Evolutionary conservation across 2,329 filamentous ascomycete species (phyloP).

Genomic region (Epicoccum nigrum): DNA sequence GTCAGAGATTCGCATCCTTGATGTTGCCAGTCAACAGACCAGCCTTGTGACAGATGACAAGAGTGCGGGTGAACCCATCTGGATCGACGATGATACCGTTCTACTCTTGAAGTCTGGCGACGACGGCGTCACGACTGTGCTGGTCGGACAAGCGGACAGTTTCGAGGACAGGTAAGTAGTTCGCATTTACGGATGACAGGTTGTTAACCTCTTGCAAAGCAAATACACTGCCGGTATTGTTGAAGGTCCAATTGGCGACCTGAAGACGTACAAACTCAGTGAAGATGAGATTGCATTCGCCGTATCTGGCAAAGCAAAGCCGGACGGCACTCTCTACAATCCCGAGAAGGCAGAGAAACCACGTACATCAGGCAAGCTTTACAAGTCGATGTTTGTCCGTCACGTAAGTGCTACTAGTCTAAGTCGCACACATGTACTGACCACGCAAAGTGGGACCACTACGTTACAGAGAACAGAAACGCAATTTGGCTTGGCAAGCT

Average conservation of each 20-base stretch:
- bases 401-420: slow-evolving; percentile 51
- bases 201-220: slow-evolving; percentile 24
- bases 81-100: slow-evolving; percentile 73
- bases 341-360: slow-evolving; percentile 65
- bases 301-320: slow-evolving; percentile 66
- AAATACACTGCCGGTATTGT: slow-evolving; percentile 52
- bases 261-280: slow-evolving; percentile 53
- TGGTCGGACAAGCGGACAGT: slow-evolving; percentile 41
- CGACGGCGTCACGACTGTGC: slow-evolving; percentile 48
- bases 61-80: slow-evolving; percentile 72
- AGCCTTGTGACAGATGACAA: slow-evolving; percentile 69
- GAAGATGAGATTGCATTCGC: slow-evolving; percentile 53
- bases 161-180: slow-evolving; percentile 42
- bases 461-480: slow-evolving; percentile 70
- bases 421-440: not conserved
- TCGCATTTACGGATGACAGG: not conserved
- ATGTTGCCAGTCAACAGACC: slow-evolving; percentile 70
- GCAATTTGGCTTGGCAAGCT: slow-evolving; percentile 76
- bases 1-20: slow-evolving; percentile 72
- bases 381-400: slow-evolving; percentile 76
- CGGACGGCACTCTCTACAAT: slow-evolving; percentile 73
- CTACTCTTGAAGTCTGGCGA: slow-evolving; percentile 58
- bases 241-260: slow-evolving; percentile 55
- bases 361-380: slow-evolving; percentile 70
- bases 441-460: slow-evolving; percentile 70